phyloP scores from a whole-genome alignment of 257 asterid genomes.

The Striga asiatica region DNA sequence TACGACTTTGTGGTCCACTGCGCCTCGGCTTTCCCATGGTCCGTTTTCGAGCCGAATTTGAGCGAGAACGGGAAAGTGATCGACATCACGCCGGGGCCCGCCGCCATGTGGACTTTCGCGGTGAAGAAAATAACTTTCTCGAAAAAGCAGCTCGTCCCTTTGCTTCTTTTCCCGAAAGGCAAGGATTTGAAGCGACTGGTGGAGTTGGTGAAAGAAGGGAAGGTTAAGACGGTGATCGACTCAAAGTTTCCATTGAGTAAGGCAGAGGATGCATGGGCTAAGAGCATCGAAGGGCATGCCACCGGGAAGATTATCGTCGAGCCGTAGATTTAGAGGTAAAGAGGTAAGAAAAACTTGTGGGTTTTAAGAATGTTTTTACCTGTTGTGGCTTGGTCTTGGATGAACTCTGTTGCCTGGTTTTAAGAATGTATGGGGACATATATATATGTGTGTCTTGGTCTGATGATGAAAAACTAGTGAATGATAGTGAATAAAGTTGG shows the following conservation, averaged over 20 bases:
- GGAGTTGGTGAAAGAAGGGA: slow-evolving; percentile 50
- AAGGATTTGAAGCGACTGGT: slow-evolving; percentile 30
- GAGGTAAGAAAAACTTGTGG: no score
- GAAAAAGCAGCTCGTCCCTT: slow-evolving; percentile 37
- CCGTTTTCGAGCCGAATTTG: slow-evolving; percentile 45
- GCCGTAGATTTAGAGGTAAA: neutral
- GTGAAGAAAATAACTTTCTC: slow-evolving; percentile 36
- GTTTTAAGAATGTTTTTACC: no score
- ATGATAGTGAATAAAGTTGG: no score
- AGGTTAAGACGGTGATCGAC: slow-evolving; percentile 45
- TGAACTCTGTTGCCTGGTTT: no score
- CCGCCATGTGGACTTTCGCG: slow-evolving; percentile 28
- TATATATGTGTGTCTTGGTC: no score
- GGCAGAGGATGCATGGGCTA: slow-evolving; percentile 61
- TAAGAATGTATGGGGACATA: no score
- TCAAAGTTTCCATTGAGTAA: slow-evolving; percentile 31
- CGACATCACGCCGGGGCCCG: slow-evolving; percentile 38
- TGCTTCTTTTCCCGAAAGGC: slow-evolving; percentile 19
- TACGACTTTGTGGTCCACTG: slow-evolving; percentile 66
- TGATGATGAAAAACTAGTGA: no score
- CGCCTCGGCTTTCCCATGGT: slow-evolving; percentile 33
- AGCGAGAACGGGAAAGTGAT: slow-evolving; percentile 36
- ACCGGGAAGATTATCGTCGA: slow-evolving; percentile 57
- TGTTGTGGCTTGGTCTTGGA: no score
- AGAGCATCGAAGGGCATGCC: slow-evolving; percentile 53